phyloP scores from a whole-genome alignment of 1,139 yeast genomes.

The Magnusiomyces ingens region DNA sequence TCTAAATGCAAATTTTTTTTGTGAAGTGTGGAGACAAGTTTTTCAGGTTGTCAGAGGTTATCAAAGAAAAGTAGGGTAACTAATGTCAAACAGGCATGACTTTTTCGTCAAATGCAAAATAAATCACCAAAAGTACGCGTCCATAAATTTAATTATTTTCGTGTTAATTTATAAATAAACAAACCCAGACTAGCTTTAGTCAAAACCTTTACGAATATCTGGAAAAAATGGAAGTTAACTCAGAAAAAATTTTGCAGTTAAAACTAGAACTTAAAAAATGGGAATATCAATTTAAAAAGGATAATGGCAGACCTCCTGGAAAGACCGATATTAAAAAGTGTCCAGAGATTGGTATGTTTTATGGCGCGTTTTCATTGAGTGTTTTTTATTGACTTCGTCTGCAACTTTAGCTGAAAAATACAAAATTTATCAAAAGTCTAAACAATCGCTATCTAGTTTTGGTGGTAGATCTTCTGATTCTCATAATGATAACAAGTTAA shows the following conservation, averaged over 20 bases:
- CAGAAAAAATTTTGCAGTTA: slow-evolving; percentile 3
- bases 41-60: too few relatives aligned
- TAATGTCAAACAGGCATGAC: neutral
- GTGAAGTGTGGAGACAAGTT: too few relatives aligned
- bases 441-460: slow-evolving; percentile 16
- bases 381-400: neutral
- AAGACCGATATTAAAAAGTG: slow-evolving; percentile 48
- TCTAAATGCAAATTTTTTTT: too few relatives aligned
- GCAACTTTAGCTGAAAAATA: slow-evolving; percentile 29
- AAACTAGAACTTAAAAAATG: slow-evolving; percentile 51
- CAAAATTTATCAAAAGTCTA: slow-evolving; percentile 38
- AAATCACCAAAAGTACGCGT: neutral
- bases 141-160: neutral
- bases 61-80: too few relatives aligned
- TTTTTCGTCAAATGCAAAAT: too few relatives aligned
- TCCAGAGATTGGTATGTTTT: slow-evolving; percentile 33
- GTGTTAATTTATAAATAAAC: neutral
- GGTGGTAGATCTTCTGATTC: too few relatives aligned
- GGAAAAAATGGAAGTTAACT: neutral
- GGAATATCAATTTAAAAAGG: slow-evolving; percentile 47
- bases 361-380: neutral
- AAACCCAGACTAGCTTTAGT: neutral
- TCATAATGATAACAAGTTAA: too few relatives aligned
- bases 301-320: slow-evolving; percentile 45
- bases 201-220: neutral